Percentiles rank a stretch among this genome's conserved stretches.
phyloP scores from a whole-genome alignment of 1,139 yeast genomes.

The Candida pseudoviswanathii region DNA sequence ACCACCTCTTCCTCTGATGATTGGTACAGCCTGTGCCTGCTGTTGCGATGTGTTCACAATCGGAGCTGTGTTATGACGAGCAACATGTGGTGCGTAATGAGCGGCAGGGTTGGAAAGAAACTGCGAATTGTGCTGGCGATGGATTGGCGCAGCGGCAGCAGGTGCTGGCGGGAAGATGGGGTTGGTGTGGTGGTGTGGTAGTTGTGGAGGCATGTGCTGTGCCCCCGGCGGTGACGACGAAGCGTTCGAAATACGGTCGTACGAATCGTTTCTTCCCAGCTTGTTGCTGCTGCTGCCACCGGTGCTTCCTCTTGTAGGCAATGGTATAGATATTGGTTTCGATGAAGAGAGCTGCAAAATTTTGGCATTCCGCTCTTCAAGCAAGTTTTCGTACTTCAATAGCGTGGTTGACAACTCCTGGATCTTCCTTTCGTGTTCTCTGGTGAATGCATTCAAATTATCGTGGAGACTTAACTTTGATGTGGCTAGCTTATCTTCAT shows the following conservation, averaged over 20 bases:
- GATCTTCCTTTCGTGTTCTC: conserved; percentile 32
- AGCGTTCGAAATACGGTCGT: conserved; percentile 12
- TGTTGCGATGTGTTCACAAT: conserved; percentile 4
- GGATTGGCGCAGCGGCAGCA: conserved; percentile 5
- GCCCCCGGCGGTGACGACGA: conserved; percentile 9
- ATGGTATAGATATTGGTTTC: conserved; percentile 47
- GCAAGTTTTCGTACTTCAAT: conserved; percentile 34
- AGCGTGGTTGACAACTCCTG: conserved; percentile 34
- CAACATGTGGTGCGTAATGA: conserved; percentile 12
- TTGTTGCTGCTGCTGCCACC: conserved; percentile 7
- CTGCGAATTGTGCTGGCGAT: conserved; percentile 7
- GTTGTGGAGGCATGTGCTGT: background rate
- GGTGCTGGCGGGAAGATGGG: background rate
- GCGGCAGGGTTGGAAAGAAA: conserved; percentile 10
- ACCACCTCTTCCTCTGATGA: conserved; percentile 53
- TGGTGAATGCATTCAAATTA: conserved; percentile 22
- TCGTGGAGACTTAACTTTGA: conserved; percentile 31
- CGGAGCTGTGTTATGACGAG: conserved; percentile 8
- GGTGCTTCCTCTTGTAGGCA: conserved; percentile 3
- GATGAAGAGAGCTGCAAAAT: conserved; percentile 41
- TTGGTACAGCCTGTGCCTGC: conserved; percentile 24
- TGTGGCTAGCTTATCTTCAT: conserved; percentile 26
- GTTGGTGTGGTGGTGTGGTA: background rate
- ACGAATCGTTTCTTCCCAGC: conserved; percentile 10
- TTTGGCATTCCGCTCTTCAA: conserved; percentile 41